These are phyloP conservation scores for Blastocystis sp. DNA, from an alignment of 352 stramenopile genomes.

Conservation along the genomic window DNA sequence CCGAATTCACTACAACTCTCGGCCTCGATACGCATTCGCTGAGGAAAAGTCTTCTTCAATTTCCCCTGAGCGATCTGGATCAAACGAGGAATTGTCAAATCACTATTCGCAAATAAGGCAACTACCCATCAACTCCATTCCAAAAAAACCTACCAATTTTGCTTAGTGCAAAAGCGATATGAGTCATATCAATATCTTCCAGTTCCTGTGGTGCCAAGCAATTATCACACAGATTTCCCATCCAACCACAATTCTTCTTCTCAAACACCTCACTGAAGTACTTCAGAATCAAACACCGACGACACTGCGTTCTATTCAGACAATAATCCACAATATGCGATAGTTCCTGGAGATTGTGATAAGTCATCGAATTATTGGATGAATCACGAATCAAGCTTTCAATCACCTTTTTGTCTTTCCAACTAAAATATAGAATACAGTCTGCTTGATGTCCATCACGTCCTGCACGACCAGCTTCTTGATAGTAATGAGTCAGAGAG, in stretches of 20 bases:
- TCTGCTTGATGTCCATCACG: constrained; percentile 82
- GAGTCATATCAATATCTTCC: constrained; percentile 8
- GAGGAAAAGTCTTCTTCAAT: background rate
- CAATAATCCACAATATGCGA: constrained; percentile 71
- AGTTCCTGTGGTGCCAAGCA: constrained; percentile 71
- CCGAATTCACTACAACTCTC: background rate
- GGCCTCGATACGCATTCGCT: background rate
- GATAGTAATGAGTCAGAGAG: constrained; percentile 86
- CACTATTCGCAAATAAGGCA: background rate
- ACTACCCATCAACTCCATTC: background rate
- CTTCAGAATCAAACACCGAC: constrained; percentile 80
- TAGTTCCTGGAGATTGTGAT: constrained; percentile 69
- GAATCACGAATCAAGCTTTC: constrained; percentile 63
- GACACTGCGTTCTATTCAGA: constrained; percentile 76
- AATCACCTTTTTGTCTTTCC: constrained; percentile 54
- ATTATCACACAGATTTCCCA: constrained; percentile 79
- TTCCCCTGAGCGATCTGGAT: background rate
- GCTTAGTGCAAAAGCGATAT: background rate
- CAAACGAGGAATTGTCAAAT: background rate
- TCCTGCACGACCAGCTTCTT: constrained; percentile 86
- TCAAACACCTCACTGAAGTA: constrained; percentile 85
- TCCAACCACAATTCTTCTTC: constrained; percentile 74
- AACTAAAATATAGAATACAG: constrained; percentile 77
- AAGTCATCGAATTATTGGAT: constrained; percentile 26
- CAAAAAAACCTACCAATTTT: background rate